These are phyloP conservation scores for Penicillium sumatraense DNA, from an alignment of 2,329 filamentous ascomycete genomes.

Conservation along the genomic window DNA sequence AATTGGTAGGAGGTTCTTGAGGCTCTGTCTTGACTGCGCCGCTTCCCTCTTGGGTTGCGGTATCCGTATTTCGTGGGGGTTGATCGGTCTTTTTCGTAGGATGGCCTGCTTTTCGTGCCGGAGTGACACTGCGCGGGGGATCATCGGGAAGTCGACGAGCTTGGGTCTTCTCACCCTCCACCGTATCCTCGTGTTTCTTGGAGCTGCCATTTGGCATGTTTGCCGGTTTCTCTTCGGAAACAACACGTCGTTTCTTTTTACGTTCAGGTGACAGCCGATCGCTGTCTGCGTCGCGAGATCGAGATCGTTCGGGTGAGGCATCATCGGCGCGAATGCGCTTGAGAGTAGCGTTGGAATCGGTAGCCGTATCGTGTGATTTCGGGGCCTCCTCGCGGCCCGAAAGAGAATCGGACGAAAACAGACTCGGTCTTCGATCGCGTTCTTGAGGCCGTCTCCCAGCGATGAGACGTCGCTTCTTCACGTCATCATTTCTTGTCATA, in stretches of 20 bases:
- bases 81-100: slow-evolving; percentile 16
- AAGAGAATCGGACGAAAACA: slow-evolving; percentile 46
- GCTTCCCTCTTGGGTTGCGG: slow-evolving; percentile 16
- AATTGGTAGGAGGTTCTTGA: slow-evolving; percentile 30
- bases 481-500: slow-evolving; percentile 38
- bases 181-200: slow-evolving; percentile 31
- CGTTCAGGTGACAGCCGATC: slow-evolving; percentile 40
- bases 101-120: slow-evolving; percentile 14
- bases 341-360: slow-evolving; percentile 30
- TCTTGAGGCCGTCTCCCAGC: slow-evolving; percentile 47
- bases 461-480: slow-evolving; percentile 45
- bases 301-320: slow-evolving; percentile 45
- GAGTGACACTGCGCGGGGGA: slow-evolving; percentile 9
- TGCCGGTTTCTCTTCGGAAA: slow-evolving; percentile 42
- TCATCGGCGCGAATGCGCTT: slow-evolving; percentile 48
- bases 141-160: slow-evolving; percentile 23
- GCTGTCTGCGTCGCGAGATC: slow-evolving; percentile 38
- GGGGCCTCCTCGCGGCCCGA: slow-evolving; percentile 43
- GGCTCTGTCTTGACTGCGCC: slow-evolving; percentile 39
- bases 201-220: slow-evolving; percentile 35
- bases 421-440: slow-evolving; percentile 39
- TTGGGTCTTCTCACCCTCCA: slow-evolving; percentile 25
- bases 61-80: slow-evolving; percentile 13
- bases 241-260: slow-evolving; percentile 49
- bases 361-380: slow-evolving; percentile 35